Percentiles rank a stretch among this genome's conserved stretches.
Evolutionary conservation across 2,329 filamentous ascomycete species (phyloP).

Genomic region (Sclerotinia glacialis): DNA sequence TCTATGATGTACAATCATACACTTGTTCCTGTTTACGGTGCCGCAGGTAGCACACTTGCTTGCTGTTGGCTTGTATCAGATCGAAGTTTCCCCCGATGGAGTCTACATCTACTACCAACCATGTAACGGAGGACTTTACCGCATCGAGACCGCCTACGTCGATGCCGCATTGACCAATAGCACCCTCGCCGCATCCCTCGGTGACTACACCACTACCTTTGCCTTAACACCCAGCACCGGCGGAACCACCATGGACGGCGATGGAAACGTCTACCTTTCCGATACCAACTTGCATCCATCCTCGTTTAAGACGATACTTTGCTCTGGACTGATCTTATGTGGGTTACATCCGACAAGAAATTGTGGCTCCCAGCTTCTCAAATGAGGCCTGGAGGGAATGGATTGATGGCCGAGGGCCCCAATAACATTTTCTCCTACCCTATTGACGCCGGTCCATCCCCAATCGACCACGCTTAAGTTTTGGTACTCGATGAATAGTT

Average conservation of each 20-base stretch:
- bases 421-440: slow-evolving; percentile 28
- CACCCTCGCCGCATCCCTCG: slow-evolving; percentile 35
- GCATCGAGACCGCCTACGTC: slow-evolving; percentile 40
- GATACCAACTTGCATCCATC: slow-evolving; percentile 37
- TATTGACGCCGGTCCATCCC: slow-evolving; percentile 26
- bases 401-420: slow-evolving; percentile 23
- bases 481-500: not conserved
- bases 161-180: slow-evolving; percentile 40
- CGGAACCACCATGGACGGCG: slow-evolving; percentile 34
- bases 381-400: slow-evolving; percentile 25
- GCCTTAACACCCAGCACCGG: slow-evolving; percentile 3
- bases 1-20: slow-evolving; percentile 39
- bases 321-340: slow-evolving; percentile 28
- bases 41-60: slow-evolving; percentile 30
- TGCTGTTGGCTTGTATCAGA: slow-evolving; percentile 41
- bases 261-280: slow-evolving; percentile 42
- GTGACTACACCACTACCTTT: slow-evolving; percentile 36
- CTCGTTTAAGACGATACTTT: slow-evolving; percentile 26
- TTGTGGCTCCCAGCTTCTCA: slow-evolving; percentile 27
- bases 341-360: slow-evolving; percentile 25
- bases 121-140: slow-evolving; percentile 40
- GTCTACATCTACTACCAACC: slow-evolving; percentile 43
- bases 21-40: slow-evolving; percentile 29
- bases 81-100: slow-evolving; percentile 43
- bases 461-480: slow-evolving; percentile 22